Percentiles rank a stretch among this genome's conserved stretches.
These are phyloP conservation scores for Alternaria tenuissima DNA, from an alignment of 2,329 filamentous ascomycete genomes.

Conservation along the genomic window DNA sequence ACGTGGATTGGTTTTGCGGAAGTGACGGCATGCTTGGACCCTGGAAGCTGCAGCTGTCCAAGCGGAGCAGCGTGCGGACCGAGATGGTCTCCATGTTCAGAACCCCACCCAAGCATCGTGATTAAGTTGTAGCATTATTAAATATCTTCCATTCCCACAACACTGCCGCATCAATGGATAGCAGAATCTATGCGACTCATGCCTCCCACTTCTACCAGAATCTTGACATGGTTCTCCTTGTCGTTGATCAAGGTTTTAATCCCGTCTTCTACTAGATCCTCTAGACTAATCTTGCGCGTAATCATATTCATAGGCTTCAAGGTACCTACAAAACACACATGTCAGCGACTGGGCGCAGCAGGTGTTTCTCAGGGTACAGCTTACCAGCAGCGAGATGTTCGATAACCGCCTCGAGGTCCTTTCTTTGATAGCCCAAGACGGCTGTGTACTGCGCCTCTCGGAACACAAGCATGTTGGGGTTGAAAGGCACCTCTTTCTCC, in stretches of 20 bases:
- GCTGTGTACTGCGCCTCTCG: conserved; percentile 63
- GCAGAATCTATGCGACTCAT: conserved; percentile 25
- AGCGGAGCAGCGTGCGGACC: too few species aligned
- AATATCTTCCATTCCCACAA: background rate
- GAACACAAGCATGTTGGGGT: conserved; percentile 63
- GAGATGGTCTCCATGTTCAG: too few species aligned
- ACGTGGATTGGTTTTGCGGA: conserved; percentile 2
- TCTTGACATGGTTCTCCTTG: conserved; percentile 70
- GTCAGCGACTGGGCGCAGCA: background rate
- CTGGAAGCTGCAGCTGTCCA: background rate
- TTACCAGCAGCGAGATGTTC: conserved; percentile 54
- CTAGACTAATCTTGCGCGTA: conserved; percentile 64
- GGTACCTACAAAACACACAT: conserved; percentile 46
- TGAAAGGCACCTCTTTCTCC: conserved; percentile 64
- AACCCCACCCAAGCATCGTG: background rate
- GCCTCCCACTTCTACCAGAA: conserved; percentile 60
- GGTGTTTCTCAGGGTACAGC: conserved; percentile 1
- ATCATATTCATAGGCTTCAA: conserved; percentile 67
- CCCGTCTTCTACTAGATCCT: conserved; percentile 65
- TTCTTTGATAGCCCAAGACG: conserved; percentile 59
- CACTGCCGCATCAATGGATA: conserved; percentile 7
- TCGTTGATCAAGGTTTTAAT: conserved; percentile 66
- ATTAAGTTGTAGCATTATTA: background rate
- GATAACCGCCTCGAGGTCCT: conserved; percentile 67
- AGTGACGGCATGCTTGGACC: conserved; percentile 13